These are phyloP conservation scores for Tuctoria greenei DNA, from an alignment of 176 grass and related monocot species.

Conservation along the genomic window DNA sequence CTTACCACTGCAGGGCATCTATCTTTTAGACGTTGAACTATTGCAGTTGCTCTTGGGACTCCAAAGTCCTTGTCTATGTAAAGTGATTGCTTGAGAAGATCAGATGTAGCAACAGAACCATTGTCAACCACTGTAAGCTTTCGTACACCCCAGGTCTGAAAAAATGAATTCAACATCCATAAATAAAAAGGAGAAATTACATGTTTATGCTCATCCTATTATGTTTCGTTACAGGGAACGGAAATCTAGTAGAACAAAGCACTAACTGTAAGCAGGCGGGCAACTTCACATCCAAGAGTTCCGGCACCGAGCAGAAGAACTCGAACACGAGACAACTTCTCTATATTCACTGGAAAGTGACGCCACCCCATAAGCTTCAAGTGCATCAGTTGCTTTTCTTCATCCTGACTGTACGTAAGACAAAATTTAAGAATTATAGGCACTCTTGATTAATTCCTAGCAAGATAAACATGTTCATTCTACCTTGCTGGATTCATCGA, in stretches of 20 bases:
- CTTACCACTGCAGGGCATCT: slow-evolving; percentile 81
- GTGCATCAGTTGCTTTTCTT: slow-evolving; percentile 77
- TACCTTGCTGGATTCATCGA: slow-evolving; percentile 75
- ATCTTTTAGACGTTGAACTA: slow-evolving; percentile 69
- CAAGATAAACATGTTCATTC: not conserved
- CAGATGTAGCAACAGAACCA: slow-evolving; percentile 62
- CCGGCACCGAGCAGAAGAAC: slow-evolving; percentile 87
- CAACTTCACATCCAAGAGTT: slow-evolving; percentile 90
- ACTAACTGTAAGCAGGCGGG: slow-evolving; percentile 85
- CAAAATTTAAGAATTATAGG: slow-evolving; percentile 26
- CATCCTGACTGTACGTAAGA: slow-evolving; percentile 49
- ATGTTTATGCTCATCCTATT: not conserved
- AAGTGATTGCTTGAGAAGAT: slow-evolving; percentile 82
- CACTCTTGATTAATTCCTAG: not conserved
- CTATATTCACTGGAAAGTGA: slow-evolving; percentile 76
- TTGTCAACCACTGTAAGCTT: slow-evolving; percentile 79
- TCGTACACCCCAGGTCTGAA: slow-evolving; percentile 88
- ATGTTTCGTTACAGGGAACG: slow-evolving; percentile 5
- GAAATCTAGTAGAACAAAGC: slow-evolving; percentile 12
- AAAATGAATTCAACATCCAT: slow-evolving; percentile 21
- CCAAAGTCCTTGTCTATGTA: slow-evolving; percentile 84
- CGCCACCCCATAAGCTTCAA: slow-evolving; percentile 99
- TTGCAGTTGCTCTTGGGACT: slow-evolving; percentile 68
- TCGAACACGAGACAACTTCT: slow-evolving; percentile 44
- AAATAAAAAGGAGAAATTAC: slow-evolving; percentile 15